These are phyloP conservation scores for Fagus crenata DNA, from an alignment of 306 rosid genomes.

Conservation along the genomic window DNA sequence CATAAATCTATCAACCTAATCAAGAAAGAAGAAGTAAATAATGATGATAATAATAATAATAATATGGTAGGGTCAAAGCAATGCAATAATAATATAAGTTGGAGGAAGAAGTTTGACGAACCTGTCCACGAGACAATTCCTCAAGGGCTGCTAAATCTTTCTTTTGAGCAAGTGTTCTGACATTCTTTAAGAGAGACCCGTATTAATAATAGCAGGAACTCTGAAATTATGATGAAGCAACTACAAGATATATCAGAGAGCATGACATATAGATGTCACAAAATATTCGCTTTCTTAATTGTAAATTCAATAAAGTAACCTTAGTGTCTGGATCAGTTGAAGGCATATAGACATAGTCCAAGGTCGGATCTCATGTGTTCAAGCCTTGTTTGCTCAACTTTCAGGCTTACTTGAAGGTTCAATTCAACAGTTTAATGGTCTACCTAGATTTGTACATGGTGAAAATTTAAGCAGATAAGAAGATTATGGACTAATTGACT, in stretches of 20 bases:
- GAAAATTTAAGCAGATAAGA: no score
- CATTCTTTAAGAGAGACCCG: conserved; percentile 10
- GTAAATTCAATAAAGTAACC: no score
- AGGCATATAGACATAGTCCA: no score
- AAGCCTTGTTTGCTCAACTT: no score
- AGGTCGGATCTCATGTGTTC: no score
- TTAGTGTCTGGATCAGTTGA: no score
- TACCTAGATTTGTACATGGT: no score
- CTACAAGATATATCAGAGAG: neutral
- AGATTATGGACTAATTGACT: no score
- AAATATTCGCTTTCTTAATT: no score
- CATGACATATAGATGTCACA: no score
- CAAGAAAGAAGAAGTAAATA: neutral
- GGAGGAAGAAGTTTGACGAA: neutral
- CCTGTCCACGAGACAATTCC: conserved; percentile 18
- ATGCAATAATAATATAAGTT: neutral
- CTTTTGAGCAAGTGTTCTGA: conserved; percentile 3
- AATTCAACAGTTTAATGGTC: no score
- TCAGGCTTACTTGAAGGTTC: no score
- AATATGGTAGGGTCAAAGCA: neutral
- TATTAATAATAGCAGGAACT: conserved; percentile 22
- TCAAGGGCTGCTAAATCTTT: conserved; percentile 24
- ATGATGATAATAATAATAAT: neutral
- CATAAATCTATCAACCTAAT: conserved; percentile 27
- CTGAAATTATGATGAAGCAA: neutral